Percentiles rank a stretch among this genome's conserved stretches.
Evolutionary conservation across 1,284 basidiomycete species (phyloP).

Genomic region (Sanghuangporus baumii): DNA sequence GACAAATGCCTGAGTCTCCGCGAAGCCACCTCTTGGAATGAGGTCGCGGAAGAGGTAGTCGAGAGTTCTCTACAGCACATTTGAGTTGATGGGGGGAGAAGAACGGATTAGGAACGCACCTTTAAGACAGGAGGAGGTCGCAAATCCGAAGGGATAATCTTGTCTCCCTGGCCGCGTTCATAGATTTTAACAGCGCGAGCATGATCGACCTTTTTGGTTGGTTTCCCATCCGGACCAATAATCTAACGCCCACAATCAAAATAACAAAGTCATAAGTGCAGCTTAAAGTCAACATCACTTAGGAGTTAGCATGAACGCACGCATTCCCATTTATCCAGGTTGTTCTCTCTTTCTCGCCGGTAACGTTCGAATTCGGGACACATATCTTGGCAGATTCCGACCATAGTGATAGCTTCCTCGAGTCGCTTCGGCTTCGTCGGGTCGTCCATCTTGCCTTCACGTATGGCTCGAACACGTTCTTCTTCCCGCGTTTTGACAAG

Average conservation of each 20-base stretch:
- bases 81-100: slow-evolving; percentile 12
- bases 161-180: slow-evolving; percentile 91
- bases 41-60: slow-evolving; percentile 90
- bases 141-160: slow-evolving; percentile 87
- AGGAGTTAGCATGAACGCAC: slow-evolving; percentile 40
- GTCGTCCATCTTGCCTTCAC: slow-evolving; percentile 83
- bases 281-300: slow-evolving; percentile 29
- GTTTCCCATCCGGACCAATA: slow-evolving; percentile 35
- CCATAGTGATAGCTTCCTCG: slow-evolving; percentile 83
- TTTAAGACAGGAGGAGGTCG: slow-evolving; percentile 83
- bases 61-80: slow-evolving; percentile 60
- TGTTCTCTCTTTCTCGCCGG: slow-evolving; percentile 85
- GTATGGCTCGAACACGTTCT: slow-evolving; percentile 76
- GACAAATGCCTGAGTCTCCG: slow-evolving; percentile 77
- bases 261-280: slow-evolving; percentile 25
- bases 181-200: slow-evolving; percentile 90
- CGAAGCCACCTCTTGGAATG: slow-evolving; percentile 63
- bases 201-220: slow-evolving; percentile 76
- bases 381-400: slow-evolving; percentile 91
- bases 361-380: slow-evolving; percentile 93
- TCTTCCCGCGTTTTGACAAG: slow-evolving; percentile 67
- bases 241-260: slow-evolving; percentile 40
- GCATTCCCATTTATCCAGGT: slow-evolving; percentile 83
- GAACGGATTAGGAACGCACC: slow-evolving; percentile 33
- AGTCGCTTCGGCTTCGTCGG: slow-evolving; percentile 73